Conservation (phyloP, 768 basidiomycete species). For the Termitomyces eurrhizus region DNA sequence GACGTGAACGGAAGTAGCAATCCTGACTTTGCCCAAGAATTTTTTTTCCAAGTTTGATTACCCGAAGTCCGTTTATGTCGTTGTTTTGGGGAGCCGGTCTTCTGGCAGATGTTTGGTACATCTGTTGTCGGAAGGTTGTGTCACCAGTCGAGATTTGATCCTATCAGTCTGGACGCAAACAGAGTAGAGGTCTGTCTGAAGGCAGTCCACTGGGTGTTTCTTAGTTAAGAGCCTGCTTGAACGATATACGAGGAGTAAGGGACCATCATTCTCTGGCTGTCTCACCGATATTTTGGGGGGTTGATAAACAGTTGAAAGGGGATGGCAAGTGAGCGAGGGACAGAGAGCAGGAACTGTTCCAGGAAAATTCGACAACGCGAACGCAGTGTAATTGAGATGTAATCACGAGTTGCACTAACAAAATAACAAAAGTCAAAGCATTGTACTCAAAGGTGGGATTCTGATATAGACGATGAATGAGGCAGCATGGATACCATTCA, state of each 20-base stretch:
- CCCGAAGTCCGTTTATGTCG: not conserved
- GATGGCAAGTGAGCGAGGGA: not conserved
- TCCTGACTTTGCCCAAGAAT: not conserved
- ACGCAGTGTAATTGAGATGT: slow-evolving; percentile 37
- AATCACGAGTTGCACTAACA: slow-evolving; percentile 17
- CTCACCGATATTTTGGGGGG: slow-evolving; percentile 4
- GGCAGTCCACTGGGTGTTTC: not conserved
- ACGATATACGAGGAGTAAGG: slow-evolving; percentile 1
- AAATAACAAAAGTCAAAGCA: slow-evolving; percentile 24
- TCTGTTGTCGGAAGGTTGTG: not conserved
- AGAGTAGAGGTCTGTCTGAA: not conserved
- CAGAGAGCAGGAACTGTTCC: too few species aligned
- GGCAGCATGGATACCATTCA: slow-evolving; percentile 22
- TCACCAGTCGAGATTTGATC: not conserved
- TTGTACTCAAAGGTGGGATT: slow-evolving; percentile 24
- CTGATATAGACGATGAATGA: slow-evolving; percentile 24
- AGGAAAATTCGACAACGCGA: slow-evolving; percentile 24
- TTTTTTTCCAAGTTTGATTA: not conserved
- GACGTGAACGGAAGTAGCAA: not conserved
- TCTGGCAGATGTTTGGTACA: not conserved
- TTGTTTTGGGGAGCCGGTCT: not conserved
- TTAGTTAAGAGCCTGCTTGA: not conserved
- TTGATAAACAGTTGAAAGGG: not conserved
- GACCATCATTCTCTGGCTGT: slow-evolving; percentile 8
- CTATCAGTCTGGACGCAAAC: not conserved